A percentile compares a stretch with the other conserved stretches of the same genome.
Conservation (phyloP, 225 moss, liverwort and hornwort genomes). For the Asterella californica region DNA sequence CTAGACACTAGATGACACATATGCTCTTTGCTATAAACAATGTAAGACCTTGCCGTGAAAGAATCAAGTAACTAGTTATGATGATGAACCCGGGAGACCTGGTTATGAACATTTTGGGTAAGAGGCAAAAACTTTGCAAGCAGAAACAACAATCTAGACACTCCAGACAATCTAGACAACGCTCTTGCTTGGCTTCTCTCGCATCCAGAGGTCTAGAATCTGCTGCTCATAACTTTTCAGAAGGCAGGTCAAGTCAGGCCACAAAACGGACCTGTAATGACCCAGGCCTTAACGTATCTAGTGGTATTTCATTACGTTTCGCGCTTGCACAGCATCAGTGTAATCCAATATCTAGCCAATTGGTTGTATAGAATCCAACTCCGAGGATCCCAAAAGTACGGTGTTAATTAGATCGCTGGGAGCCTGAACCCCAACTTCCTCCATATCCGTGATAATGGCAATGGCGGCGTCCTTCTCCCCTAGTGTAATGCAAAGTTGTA, state of each 20-base stretch:
- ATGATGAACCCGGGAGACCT: conserved; percentile 34
- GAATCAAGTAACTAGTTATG: conserved; percentile 37
- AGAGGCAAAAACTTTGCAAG: conserved; percentile 37
- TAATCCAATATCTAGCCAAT: conserved; percentile 34
- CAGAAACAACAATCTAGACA: conserved; percentile 22
- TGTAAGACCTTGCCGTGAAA: conserved; percentile 30
- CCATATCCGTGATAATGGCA: conserved; percentile 76
- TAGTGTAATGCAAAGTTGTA: conserved; percentile 64
- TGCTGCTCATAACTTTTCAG: conserved; percentile 35
- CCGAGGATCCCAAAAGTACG: conserved; percentile 46
- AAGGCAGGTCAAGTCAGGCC: conserved; percentile 4
- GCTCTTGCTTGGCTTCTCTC: conserved; percentile 6
- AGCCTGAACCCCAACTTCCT: conserved; percentile 70
- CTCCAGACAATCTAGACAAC: too few relatives aligned
- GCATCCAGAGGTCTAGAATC: conserved; percentile 19
- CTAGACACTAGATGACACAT: conserved; percentile 12
- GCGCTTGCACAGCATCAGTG: conserved; percentile 7
- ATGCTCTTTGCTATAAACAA: conserved; percentile 36
- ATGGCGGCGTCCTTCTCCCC: conserved; percentile 83
- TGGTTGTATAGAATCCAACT: conserved; percentile 35
- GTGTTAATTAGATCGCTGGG: conserved; percentile 63
- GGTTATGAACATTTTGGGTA: conserved; percentile 17
- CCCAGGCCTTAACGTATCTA: neutral
- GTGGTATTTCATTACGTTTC: neutral
- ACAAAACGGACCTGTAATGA: neutral